These are phyloP conservation scores for Cardiospermum halicacabum DNA, from an alignment of 345 rosid genomes.

Conservation along the genomic window DNA sequence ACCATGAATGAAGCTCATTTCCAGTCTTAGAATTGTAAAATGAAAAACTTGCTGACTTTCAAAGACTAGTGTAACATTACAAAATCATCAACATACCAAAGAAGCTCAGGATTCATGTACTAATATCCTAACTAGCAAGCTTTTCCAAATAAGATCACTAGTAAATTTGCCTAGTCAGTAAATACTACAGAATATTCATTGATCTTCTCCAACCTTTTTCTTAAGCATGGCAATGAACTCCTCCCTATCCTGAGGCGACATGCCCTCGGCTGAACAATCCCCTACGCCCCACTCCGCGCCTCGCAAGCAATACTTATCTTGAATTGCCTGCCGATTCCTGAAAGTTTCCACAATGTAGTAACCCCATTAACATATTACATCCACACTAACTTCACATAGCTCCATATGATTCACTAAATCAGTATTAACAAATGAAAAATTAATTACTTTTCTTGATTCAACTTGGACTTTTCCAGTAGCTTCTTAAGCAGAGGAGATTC, in stretches of 20 bases:
- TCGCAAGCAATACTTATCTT: conserved; percentile 80
- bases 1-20: not conserved
- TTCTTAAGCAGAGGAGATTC: conserved; percentile 77
- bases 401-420: not conserved
- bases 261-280: conserved; percentile 81
- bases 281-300: conserved; percentile 98
- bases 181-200: conserved; percentile 7
- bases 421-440: not conserved
- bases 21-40: not conserved
- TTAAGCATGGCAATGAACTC: conserved; percentile 77
- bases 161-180: not conserved
- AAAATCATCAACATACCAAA: not conserved
- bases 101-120: not conserved
- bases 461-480: conserved; percentile 68
- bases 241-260: conserved; percentile 71
- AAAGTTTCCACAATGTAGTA: not conserved
- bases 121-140: not conserved
- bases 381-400: not conserved
- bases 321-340: conserved; percentile 62
- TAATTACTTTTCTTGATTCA: conserved; percentile 74
- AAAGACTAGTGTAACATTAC: not conserved
- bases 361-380: too few relatives aligned
- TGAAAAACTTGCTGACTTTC: not conserved
- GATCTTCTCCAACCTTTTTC: conserved; percentile 50
- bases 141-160: not conserved